These are phyloP conservation scores for Fusarium torreyae DNA, from an alignment of 2,329 filamentous ascomycete species.

Conservation along the genomic window DNA sequence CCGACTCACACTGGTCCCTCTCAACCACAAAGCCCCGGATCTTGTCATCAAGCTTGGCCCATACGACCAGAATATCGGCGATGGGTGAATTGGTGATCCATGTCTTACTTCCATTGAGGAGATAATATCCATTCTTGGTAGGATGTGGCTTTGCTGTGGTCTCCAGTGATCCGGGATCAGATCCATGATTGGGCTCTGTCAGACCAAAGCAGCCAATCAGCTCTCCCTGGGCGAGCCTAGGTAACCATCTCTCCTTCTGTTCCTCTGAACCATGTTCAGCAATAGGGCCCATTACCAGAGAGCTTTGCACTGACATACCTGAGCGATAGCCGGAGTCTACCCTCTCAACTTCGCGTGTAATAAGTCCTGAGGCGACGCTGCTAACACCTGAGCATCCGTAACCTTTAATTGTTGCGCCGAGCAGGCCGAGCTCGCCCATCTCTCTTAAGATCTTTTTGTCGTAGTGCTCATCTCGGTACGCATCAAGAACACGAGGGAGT, in stretches of 20 bases:
- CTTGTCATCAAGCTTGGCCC: conserved; percentile 94
- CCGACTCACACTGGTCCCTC: conserved; percentile 83
- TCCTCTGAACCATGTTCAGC: conserved; percentile 87
- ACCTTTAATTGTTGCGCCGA: conserved; percentile 87
- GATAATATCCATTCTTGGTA: conserved; percentile 84
- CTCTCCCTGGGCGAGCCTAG: conserved; percentile 84
- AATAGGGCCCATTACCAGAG: conserved; percentile 93
- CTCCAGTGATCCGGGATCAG: conserved; percentile 92
- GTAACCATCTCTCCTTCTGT: conserved; percentile 86
- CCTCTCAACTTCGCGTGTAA: conserved; percentile 89
- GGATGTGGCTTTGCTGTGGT: conserved; percentile 85
- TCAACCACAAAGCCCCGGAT: conserved; percentile 94
- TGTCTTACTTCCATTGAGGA: conserved; percentile 86
- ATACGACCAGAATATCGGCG: conserved; percentile 86
- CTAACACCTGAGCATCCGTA: conserved; percentile 90
- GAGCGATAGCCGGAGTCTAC: conserved; percentile 93
- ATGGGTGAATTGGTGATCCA: conserved; percentile 97
- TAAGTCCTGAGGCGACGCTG: conserved; percentile 88
- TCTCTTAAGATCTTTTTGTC: conserved; percentile 87
- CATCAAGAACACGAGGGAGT: conserved; percentile 85
- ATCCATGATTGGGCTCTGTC: conserved; percentile 93
- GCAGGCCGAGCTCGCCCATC: conserved; percentile 89
- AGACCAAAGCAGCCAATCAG: conserved; percentile 90
- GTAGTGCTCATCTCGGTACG: conserved; percentile 86
- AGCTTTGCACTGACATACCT: conserved; percentile 95